phyloP scores from a whole-genome alignment of 2,329 filamentous ascomycete genomes.

The Xylaria sp. region DNA sequence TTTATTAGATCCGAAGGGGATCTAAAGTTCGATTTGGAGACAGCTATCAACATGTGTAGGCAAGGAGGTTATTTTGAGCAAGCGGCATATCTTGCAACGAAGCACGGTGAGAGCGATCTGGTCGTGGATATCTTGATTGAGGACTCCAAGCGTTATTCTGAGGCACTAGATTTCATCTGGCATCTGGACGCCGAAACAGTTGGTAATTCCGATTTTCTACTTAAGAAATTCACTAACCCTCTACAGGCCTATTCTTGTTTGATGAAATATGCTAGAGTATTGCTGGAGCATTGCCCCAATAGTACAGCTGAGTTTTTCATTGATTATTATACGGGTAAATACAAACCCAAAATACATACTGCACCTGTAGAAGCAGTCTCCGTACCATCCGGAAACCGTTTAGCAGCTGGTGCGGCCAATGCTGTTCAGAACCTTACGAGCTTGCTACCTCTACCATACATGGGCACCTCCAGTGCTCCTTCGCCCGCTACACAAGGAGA shows the following conservation, averaged over 20 bases:
- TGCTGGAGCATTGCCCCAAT: conserved; percentile 86
- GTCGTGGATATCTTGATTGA: conserved; percentile 97
- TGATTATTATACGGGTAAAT: conserved; percentile 91
- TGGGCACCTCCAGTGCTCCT: conserved; percentile 71
- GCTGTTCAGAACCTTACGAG: conserved; percentile 89
- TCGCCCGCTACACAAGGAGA: conserved; percentile 64
- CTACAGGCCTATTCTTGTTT: conserved; percentile 82
- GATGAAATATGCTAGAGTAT: conserved; percentile 93
- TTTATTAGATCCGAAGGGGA: conserved; percentile 97
- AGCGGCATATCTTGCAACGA: conserved; percentile 92
- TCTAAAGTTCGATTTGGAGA: conserved; percentile 95
- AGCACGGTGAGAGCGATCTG: conserved; percentile 91
- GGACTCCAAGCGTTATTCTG: conserved; percentile 88
- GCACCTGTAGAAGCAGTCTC: conserved; percentile 52
- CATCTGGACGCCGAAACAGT: conserved; percentile 82
- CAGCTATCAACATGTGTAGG: conserved; percentile 95
- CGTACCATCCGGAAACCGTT: conserved; percentile 56
- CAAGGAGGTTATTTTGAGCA: conserved; percentile 98
- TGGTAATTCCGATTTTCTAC: conserved; percentile 49
- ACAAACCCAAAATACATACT: conserved; percentile 75
- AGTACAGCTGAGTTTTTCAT: conserved; percentile 90
- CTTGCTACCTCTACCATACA: conserved; percentile 85
- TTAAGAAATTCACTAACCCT: conserved; percentile 15
- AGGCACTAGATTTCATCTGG: conserved; percentile 93
- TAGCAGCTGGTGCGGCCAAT: conserved; percentile 71